These are phyloP conservation scores for Leccinum obscurum DNA, from an alignment of 768 basidiomycete species.

Conservation along the genomic window DNA sequence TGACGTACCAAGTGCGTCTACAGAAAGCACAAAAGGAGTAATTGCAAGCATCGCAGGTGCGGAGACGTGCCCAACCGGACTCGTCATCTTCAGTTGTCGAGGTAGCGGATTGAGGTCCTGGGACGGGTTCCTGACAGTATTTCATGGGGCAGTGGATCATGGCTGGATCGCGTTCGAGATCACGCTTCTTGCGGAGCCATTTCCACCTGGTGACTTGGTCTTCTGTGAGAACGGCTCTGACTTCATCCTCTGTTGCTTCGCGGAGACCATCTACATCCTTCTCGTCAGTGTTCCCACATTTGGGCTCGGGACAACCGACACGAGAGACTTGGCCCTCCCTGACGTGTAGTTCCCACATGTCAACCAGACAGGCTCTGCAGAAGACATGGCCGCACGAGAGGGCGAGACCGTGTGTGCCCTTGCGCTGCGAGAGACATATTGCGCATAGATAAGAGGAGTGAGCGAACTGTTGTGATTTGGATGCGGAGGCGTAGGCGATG, in stretches of 20 bases:
- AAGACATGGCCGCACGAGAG: conserved; percentile 78
- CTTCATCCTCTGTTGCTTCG: conserved; percentile 69
- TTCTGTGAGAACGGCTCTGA: conserved; percentile 67
- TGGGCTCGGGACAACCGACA: conserved; percentile 80
- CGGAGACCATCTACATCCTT: conserved; percentile 31
- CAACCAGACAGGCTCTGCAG: conserved; percentile 75
- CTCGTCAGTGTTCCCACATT: conserved; percentile 59
- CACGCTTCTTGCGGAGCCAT: conserved; percentile 71
- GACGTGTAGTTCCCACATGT: conserved; percentile 84
- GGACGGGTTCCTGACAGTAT: conserved; percentile 80
- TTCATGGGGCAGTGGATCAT: conserved; percentile 79
- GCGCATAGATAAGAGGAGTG: conserved; percentile 67
- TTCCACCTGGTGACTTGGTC: conserved; percentile 71
- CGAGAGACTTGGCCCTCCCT: conserved; percentile 71
- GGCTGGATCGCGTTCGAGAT: conserved; percentile 76
- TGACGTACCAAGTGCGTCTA: conserved; percentile 68
- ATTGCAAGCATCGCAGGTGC: conserved; percentile 67
- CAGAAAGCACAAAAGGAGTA: conserved; percentile 88
- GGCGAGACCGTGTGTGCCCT: conserved; percentile 73
- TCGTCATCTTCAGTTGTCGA: conserved; percentile 42
- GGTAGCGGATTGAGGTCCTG: conserved; percentile 45
- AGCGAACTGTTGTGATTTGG: conserved; percentile 55
- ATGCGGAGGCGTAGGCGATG: conserved; percentile 46
- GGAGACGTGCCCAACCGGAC: conserved; percentile 68
- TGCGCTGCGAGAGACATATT: conserved; percentile 72